phyloP scores from a whole-genome alignment of 768 basidiomycete species.

The Termitomyces sp. region DNA sequence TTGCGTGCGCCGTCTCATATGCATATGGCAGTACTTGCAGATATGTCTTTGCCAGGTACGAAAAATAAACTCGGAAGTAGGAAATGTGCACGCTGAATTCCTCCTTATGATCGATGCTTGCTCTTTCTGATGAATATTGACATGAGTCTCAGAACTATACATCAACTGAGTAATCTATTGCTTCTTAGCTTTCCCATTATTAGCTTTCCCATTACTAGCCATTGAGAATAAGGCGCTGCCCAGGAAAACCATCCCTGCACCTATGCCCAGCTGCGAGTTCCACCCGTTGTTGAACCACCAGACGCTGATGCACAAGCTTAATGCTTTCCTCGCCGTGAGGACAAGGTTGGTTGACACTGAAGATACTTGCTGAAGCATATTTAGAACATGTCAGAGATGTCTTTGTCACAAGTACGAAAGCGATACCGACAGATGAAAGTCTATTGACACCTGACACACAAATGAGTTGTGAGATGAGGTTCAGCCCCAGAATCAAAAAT shows the following conservation, averaged over 20 bases:
- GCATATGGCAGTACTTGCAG: too few relatives aligned
- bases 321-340: slow-evolving; percentile 74
- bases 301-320: slow-evolving; percentile 75
- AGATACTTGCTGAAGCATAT: slow-evolving; percentile 65
- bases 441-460: slow-evolving; percentile 82
- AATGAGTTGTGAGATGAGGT: slow-evolving; percentile 70
- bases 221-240: slow-evolving; percentile 61
- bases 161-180: background rate
- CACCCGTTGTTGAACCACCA: slow-evolving; percentile 81
- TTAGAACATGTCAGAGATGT: background rate
- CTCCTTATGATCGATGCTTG: background rate
- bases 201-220: slow-evolving; percentile 17
- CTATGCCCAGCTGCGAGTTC: slow-evolving; percentile 57
- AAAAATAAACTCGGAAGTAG: background rate
- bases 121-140: background rate
- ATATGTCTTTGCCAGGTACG: background rate
- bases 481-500: slow-evolving; percentile 53
- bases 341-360: slow-evolving; percentile 80
- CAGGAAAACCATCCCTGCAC: slow-evolving; percentile 69
- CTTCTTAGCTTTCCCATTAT: slow-evolving; percentile 17
- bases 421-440: slow-evolving; percentile 61
- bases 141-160: background rate
- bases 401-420: background rate
- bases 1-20: background rate
- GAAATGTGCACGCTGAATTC: background rate